phyloP scores from a whole-genome alignment of 192 early-diverging fungal genomes.

The Chytriomyces confervae region DNA sequence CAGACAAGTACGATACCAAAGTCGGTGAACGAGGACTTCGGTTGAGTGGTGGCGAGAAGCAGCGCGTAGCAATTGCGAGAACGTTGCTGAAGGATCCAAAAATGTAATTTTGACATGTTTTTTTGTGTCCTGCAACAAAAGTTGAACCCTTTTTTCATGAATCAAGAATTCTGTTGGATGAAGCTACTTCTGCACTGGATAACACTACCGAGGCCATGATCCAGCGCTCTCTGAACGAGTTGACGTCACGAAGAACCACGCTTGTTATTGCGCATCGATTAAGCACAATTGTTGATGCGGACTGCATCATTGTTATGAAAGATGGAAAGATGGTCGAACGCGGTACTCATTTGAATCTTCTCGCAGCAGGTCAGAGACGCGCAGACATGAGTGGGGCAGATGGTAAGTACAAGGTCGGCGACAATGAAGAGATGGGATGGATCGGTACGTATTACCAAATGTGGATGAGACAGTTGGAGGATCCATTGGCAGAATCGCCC shows the following conservation, averaged over 20 bases:
- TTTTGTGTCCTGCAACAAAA: neutral
- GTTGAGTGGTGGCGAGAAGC: constrained; percentile 93
- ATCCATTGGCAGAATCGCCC: constrained; percentile 26
- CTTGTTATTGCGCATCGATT: constrained; percentile 76
- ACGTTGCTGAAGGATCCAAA: constrained; percentile 75
- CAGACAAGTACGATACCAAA: constrained; percentile 68
- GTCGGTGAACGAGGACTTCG: constrained; percentile 67
- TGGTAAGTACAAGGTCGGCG: constrained; percentile 36
- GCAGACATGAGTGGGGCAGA: constrained; percentile 1
- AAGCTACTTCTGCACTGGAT: constrained; percentile 88
- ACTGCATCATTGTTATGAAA: constrained; percentile 85
- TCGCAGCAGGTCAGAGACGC: constrained; percentile 47
- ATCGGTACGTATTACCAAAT: constrained; percentile 82
- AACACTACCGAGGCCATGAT: constrained; percentile 86
- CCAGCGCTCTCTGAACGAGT: constrained; percentile 77
- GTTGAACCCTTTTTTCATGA: neutral
- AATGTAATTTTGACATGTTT: constrained; percentile 31
- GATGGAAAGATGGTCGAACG: constrained; percentile 82
- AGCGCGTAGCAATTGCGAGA: constrained; percentile 84
- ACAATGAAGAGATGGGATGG: constrained; percentile 30
- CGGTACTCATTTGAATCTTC: constrained; percentile 80
- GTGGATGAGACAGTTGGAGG: constrained; percentile 87
- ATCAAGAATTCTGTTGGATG: constrained; percentile 84
- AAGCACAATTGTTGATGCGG: constrained; percentile 76
- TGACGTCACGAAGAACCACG: constrained; percentile 84